Evolutionary conservation across 2,329 filamentous ascomycete species (phyloP).

Genomic region (Talaromyces funiculosus): DNA sequence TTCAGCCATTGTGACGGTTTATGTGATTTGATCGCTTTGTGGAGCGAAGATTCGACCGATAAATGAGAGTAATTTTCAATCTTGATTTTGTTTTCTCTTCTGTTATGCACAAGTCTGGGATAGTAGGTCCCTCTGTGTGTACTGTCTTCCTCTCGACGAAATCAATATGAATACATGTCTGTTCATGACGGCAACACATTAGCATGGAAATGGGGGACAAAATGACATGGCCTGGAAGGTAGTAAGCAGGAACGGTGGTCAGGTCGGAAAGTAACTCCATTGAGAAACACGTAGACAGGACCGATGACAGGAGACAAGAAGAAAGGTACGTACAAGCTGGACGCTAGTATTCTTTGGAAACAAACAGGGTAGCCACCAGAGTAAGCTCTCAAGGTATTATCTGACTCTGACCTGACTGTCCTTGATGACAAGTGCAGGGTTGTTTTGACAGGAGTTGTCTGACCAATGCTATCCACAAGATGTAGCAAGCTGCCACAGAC

Average conservation of each 20-base stretch:
- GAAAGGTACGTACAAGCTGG: conserved; percentile 38
- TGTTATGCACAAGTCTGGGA: conserved; percentile 35
- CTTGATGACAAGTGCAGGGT: conserved; percentile 26
- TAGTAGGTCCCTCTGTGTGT: conserved; percentile 15
- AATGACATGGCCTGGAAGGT: conserved; percentile 6
- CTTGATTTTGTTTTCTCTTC: conserved; percentile 22
- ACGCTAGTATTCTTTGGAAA: conserved; percentile 9
- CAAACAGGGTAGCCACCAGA: conserved; percentile 11
- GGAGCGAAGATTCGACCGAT: conserved; percentile 14
- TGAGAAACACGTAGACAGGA: conserved; percentile 3
- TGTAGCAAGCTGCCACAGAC: conserved; percentile 22
- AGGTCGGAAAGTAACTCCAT: background rate
- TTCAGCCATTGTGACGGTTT: conserved; percentile 40
- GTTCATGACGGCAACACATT: conserved; percentile 31
- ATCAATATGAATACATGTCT: conserved; percentile 42
- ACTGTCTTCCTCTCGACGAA: conserved; percentile 22
- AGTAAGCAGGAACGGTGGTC: conserved; percentile 8
- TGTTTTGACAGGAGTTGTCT: conserved; percentile 10
- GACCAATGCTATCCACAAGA: conserved; percentile 20
- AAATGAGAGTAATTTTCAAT: conserved; percentile 28
- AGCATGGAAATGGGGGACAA: conserved; percentile 23
- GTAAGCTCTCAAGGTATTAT: conserved; percentile 13
- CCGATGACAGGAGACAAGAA: conserved; percentile 18
- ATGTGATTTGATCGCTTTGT: conserved; percentile 16
- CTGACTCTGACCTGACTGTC: conserved; percentile 18